These are phyloP conservation scores for Aspergillus sp. DNA, from an alignment of 2,329 filamentous ascomycete genomes.

Conservation along the genomic window DNA sequence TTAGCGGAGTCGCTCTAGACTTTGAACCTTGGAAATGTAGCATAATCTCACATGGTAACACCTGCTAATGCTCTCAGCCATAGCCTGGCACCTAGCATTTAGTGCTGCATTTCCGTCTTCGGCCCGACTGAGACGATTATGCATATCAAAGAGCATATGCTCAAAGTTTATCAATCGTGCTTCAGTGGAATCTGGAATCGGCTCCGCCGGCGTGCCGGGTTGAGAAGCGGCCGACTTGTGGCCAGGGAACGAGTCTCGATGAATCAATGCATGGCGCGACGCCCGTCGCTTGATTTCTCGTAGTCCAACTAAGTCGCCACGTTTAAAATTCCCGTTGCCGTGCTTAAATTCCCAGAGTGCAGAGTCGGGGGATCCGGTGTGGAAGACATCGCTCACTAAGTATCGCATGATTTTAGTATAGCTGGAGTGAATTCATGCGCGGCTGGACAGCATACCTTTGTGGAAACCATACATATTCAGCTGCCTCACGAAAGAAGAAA, in stretches of 20 bases:
- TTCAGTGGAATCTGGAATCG: constrained; percentile 77
- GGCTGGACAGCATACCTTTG: constrained; percentile 67
- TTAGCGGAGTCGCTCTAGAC: constrained; percentile 9
- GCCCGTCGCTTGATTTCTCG: constrained; percentile 94
- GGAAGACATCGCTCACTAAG: constrained; percentile 94
- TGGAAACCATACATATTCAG: constrained; percentile 99
- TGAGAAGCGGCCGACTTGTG: constrained; percentile 75
- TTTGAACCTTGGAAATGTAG: background rate
- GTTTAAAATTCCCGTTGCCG: constrained; percentile 94
- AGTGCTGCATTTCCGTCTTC: constrained; percentile 81
- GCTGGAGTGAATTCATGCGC: background rate
- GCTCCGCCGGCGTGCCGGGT: constrained; percentile 79
- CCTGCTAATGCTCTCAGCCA: constrained; percentile 77
- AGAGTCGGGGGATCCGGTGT: constrained; percentile 88
- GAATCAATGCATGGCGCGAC: constrained; percentile 87
- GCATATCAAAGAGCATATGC: constrained; percentile 78
- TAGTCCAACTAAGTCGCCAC: constrained; percentile 85
- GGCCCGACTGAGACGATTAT: constrained; percentile 70
- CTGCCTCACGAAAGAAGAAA: constrained; percentile 96
- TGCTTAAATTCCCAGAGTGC: constrained; percentile 99
- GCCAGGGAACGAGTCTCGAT: constrained; percentile 81
- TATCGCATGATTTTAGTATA: constrained; percentile 10
- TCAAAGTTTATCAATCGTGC: constrained; percentile 73
- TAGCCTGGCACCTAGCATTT: constrained; percentile 75
- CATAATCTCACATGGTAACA: constrained; percentile 60